Evolutionary conservation across 2,329 filamentous ascomycete species (phyloP).

Genomic region (Fusarium setosum): DNA sequence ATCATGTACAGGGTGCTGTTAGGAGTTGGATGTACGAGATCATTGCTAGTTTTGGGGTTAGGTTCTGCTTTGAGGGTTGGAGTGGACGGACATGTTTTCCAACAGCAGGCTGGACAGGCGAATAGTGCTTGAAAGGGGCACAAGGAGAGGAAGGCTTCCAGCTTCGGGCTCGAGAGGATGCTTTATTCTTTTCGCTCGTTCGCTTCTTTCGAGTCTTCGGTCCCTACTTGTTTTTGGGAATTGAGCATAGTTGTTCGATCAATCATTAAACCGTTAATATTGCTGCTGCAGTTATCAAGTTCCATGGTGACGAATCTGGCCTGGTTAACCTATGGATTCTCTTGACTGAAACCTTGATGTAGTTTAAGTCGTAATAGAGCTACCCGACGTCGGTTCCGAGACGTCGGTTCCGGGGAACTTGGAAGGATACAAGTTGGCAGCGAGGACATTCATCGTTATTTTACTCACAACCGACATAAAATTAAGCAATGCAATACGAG

Average conservation of each 20-base stretch:
- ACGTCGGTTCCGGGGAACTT: no score
- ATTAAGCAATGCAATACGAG: no score
- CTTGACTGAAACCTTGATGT: no score
- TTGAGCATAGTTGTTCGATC: not conserved
- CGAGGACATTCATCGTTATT: no score
- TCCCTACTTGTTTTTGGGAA: constrained; percentile 5
- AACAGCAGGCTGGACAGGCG: constrained; percentile 19
- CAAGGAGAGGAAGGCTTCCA: not conserved
- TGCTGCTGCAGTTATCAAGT: not conserved
- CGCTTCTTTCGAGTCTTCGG: not conserved
- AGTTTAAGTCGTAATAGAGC: no score
- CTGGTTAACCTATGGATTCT: no score
- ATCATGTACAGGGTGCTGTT: constrained; percentile 25
- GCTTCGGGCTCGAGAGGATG: not conserved
- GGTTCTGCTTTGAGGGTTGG: constrained; percentile 10
- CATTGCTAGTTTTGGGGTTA: constrained; percentile 19
- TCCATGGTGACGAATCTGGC: no score
- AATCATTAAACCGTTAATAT: not conserved
- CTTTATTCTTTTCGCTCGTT: not conserved
- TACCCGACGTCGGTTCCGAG: no score
- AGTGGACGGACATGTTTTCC: constrained; percentile 17
- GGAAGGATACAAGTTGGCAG: no score
- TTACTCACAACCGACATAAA: no score
- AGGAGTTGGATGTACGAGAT: constrained; percentile 38
- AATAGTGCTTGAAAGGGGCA: constrained; percentile 19